Base-by-base conservation (phyloP, 2,329 filamentous ascomycete species). In the Fusarium chlamydosporum region DNA sequence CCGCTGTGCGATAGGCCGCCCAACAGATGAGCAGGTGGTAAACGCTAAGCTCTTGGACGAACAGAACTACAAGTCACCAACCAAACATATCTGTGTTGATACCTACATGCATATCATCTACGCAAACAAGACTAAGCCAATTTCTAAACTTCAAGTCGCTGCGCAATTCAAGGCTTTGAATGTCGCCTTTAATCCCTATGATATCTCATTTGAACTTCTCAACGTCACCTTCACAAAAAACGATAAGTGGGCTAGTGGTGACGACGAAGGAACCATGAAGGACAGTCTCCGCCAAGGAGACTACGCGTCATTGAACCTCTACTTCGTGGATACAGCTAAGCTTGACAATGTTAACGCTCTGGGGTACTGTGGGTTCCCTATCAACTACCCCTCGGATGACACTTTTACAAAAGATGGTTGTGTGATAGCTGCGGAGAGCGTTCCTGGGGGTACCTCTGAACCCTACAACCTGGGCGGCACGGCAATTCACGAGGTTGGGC, bases 231-330 rank as follows among this genome's bases (percentile, higher is more conserved):
- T 15, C 4, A 56, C 12, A 3, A 13, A 33, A 4, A 52, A 33
- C 6, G 27, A 35, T 16, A 52, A 1, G n/a, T 56, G 54, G 54
- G 54, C 18, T 13, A 7, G 26, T 1, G 45, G 46, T 23, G 46
- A 9, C 4, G 35, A 56, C 9, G 54, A 56, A 3, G 8, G 13
- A 16, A 9, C 52, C 52, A 46, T 52, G 41, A 23, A n/a, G 16
- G 2, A 18, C 23, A 31, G 23, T 6, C 35, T 56, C 1, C 54
- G 46, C 5, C 27, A 20, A 12, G 54, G 54, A 4, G 46, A 56
- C 20, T 56, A 56, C 54, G 29, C 35, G 18, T 38, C 35, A 20
- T 35, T 56, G 5, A 52, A 56, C 34, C 15, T 56, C 12, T 56
- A 56, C 15, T 31, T 56, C 20, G 46, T 56, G 5, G 45, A 56